These are phyloP conservation scores for Candida buenavistaensis DNA, from an alignment of 1,139 yeast species.

Conservation along the genomic window DNA sequence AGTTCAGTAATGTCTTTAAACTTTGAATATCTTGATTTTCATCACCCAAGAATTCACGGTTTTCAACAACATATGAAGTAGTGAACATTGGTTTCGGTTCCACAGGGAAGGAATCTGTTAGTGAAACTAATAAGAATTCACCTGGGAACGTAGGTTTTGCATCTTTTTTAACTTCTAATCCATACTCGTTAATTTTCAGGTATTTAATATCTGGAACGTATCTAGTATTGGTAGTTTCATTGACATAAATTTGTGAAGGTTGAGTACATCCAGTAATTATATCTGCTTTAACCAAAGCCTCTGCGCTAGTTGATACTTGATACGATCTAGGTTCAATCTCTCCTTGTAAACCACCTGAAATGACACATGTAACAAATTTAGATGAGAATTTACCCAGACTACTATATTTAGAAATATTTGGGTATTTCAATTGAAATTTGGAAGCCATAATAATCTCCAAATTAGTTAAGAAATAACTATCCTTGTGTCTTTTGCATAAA, in stretches of 20 bases:
- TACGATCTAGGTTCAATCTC: slow-evolving; percentile 90
- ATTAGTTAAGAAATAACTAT: slow-evolving; percentile 84
- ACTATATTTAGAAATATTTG: slow-evolving; percentile 68
- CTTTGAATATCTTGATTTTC: slow-evolving; percentile 50
- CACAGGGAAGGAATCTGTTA: slow-evolving; percentile 91
- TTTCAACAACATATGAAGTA: slow-evolving; percentile 67
- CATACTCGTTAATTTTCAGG: slow-evolving; percentile 83
- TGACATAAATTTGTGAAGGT: slow-evolving; percentile 84
- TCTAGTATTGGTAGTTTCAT: slow-evolving; percentile 65
- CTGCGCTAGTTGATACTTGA: slow-evolving; percentile 87
- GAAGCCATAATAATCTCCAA: slow-evolving; percentile 88
- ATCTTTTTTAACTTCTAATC: slow-evolving; percentile 78
- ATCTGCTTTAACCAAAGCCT: slow-evolving; percentile 84
- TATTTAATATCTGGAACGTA: slow-evolving; percentile 95
- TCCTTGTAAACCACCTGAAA: slow-evolving; percentile 81
- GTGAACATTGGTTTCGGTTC: slow-evolving; percentile 53
- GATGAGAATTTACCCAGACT: slow-evolving; percentile 74
- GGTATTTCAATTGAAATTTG: slow-evolving; percentile 63
- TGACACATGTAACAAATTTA: slow-evolving; percentile 89
- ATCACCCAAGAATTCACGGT: slow-evolving; percentile 73
- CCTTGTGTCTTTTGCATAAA: slow-evolving; percentile 88
- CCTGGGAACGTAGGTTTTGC: slow-evolving; percentile 98
- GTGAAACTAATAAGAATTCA: slow-evolving; percentile 82
- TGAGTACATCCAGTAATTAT: slow-evolving; percentile 86
- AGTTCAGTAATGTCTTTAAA: slow-evolving; percentile 39